These are phyloP conservation scores for Xylariaceae sp. DNA, from an alignment of 2,329 filamentous ascomycete genomes.

Conservation along the genomic window DNA sequence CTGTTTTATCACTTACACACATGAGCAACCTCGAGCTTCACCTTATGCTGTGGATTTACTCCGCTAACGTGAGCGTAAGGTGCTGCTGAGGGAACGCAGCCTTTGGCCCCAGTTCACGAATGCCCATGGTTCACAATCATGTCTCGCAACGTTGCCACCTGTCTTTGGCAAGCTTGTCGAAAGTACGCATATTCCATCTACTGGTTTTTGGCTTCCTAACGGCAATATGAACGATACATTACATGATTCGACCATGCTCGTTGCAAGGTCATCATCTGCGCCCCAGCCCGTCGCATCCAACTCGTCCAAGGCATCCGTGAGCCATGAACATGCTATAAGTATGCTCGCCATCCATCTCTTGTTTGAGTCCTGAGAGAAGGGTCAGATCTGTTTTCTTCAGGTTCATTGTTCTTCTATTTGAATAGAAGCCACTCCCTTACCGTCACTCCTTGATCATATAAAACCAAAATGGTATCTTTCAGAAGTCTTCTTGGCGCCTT, in stretches of 20 bases:
- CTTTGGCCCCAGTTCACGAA: constrained; percentile 7
- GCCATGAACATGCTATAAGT: neutral
- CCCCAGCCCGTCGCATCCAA: neutral
- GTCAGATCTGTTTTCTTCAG: constrained; percentile 8
- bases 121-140: constrained; percentile 7
- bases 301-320: neutral
- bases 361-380: constrained; percentile 1
- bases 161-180: constrained; percentile 8
- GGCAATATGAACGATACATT: constrained; percentile 4
- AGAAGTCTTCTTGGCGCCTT: constrained; percentile 17
- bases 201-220: constrained; percentile 1
- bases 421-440: constrained; percentile 3
- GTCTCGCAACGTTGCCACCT: constrained; percentile 25
- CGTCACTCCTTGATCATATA: constrained; percentile 2
- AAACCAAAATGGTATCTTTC: constrained; percentile 20
- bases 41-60: constrained; percentile 10
- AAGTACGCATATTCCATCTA: constrained; percentile 7
- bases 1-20: constrained; percentile 4
- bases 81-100: constrained; percentile 8
- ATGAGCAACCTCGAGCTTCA: constrained; percentile 16
- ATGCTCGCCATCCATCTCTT: neutral
- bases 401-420: constrained; percentile 5
- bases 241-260: neutral
- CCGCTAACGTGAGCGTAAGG: constrained; percentile 9
- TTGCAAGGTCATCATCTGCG: neutral